Evolutionary conservation across 2,329 filamentous ascomycete genomes (phyloP), one percentile per base, ranked within the genome.

Genomic region (Cytospora paraplurivora): DNA sequence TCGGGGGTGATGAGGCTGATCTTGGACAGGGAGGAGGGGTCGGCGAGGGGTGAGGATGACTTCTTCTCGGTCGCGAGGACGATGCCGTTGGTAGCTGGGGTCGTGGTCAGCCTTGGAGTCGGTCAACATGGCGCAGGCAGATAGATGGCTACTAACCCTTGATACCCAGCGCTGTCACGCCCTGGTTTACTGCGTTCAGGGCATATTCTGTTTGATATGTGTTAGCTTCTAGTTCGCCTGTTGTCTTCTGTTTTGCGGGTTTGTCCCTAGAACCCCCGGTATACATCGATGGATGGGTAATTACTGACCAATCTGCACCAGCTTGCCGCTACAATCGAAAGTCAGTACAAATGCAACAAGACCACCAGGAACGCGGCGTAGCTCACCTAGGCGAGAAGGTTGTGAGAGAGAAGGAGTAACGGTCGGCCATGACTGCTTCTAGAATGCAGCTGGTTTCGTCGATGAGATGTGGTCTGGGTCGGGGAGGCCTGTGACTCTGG

Each of bases 1-100:
- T 99, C 95, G 73, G 95, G 95, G 55, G 95, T 99, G 81, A 99
- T 93, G 76, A 96, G 88, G 77, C 92, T 96, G 82, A 99, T 92
- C 85, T 99, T 99, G 73, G 93, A 95, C 69, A 97, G 88, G 49
- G 95, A 98, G 72, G 90, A 87, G 72, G 95, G 89, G 76, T 99
- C 95, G 82, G 96, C 94, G 73, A 99, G 91, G 59, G 95, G 93
- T 56, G 95, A 97, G 44, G 94, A 97, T 52, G 94, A 97, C 81
- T 99, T 99, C 88, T 99, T 99, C 82, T 99, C 95, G 68, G 95
- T 99, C 68, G 95, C 95, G 69, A 99, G 91, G 69, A 99, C 95
- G 76, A 99, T 97, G 72, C 95, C 95, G 80, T 99, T 99, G 71
- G 95, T 98, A 71, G 95, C 95, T 97, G 71, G 17, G 32, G 44